These are phyloP conservation scores for Trichoderma sp. DNA, from an alignment of 2,329 filamentous ascomycete species.

Conservation along the genomic window DNA sequence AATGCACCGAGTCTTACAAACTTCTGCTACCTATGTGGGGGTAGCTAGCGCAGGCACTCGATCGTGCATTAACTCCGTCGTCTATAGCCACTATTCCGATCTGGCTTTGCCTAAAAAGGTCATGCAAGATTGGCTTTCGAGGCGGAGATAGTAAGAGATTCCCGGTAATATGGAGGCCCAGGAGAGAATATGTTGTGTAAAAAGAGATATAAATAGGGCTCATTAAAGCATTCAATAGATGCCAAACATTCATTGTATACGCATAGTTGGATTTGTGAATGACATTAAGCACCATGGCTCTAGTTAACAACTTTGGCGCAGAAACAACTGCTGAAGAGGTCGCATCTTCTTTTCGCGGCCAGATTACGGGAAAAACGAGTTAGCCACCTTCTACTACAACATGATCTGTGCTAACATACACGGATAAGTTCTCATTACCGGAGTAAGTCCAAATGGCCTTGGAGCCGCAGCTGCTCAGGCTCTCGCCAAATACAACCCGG, in stretches of 20 bases:
- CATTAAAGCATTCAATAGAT: neutral
- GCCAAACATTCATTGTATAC: neutral
- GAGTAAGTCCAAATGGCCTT: constrained; percentile 25
- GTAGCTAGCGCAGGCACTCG: constrained; percentile 10
- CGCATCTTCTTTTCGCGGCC: neutral
- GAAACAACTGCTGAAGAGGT: constrained; percentile 23
- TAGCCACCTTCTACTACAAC: neutral
- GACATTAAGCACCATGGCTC: neutral
- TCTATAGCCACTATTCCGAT: constrained; percentile 9
- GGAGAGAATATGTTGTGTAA: neutral
- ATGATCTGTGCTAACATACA: neutral
- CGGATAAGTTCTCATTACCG: constrained; percentile 24
- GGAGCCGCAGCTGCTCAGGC: constrained; percentile 16
- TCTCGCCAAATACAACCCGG: constrained; percentile 17
- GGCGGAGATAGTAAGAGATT: neutral
- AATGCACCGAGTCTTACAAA: neutral
- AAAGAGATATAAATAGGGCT: neutral
- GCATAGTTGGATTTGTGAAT: neutral
- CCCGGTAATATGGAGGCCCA: neutral
- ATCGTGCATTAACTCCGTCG: constrained; percentile 25
- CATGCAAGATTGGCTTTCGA: constrained; percentile 21
- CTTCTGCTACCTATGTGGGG: constrained; percentile 14
- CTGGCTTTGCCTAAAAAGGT: constrained; percentile 12
- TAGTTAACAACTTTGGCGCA: neutral
- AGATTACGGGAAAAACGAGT: constrained; percentile 18